phyloP scores from a whole-genome alignment of 306 rosid species.

The Vigna mungo region DNA sequence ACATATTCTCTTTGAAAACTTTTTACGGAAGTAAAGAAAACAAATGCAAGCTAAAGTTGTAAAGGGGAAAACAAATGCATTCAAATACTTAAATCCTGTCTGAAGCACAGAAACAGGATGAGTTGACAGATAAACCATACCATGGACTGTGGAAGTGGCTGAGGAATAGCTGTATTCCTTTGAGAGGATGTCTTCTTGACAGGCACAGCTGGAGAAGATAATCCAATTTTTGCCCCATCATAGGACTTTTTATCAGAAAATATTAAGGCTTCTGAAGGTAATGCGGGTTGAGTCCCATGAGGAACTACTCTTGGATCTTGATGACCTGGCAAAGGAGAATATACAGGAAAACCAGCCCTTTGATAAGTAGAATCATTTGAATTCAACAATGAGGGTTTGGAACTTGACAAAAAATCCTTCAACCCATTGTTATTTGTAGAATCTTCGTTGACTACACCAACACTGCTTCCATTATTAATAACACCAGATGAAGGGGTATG shows the following conservation, averaged over 20 bases:
- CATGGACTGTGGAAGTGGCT: conserved; percentile 43
- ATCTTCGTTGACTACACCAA: conserved; percentile 35
- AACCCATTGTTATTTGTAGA: conserved; percentile 43
- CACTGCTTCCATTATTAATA: conserved; percentile 43
- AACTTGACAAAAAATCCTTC: conserved; percentile 41
- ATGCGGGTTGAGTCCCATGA: conserved; percentile 37
- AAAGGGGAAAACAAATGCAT: background rate
- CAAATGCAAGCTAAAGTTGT: background rate
- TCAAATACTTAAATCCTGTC: background rate
- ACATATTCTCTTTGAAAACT: background rate
- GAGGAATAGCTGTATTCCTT: conserved; percentile 41
- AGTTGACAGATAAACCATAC: conserved; percentile 39
- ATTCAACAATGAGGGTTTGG: conserved; percentile 42
- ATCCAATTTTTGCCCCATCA: conserved; percentile 43
- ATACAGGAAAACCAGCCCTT: conserved; percentile 39
- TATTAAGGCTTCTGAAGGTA: conserved; percentile 24
- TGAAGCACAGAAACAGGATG: background rate
- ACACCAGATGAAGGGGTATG: conserved; percentile 39
- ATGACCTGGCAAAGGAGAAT: conserved; percentile 47
- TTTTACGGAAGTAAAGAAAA: background rate
- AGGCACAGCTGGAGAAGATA: conserved; percentile 42
- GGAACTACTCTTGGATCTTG: conserved; percentile 47
- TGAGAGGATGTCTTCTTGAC: conserved; percentile 43
- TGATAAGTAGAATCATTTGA: conserved; percentile 40
- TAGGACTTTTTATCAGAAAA: conserved; percentile 45